A percentile compares a stretch with the other conserved stretches of the same genome.
These are phyloP conservation scores for Trichoderma arundinaceum DNA, from an alignment of 2,329 filamentous ascomycete species.

Conservation along the genomic window DNA sequence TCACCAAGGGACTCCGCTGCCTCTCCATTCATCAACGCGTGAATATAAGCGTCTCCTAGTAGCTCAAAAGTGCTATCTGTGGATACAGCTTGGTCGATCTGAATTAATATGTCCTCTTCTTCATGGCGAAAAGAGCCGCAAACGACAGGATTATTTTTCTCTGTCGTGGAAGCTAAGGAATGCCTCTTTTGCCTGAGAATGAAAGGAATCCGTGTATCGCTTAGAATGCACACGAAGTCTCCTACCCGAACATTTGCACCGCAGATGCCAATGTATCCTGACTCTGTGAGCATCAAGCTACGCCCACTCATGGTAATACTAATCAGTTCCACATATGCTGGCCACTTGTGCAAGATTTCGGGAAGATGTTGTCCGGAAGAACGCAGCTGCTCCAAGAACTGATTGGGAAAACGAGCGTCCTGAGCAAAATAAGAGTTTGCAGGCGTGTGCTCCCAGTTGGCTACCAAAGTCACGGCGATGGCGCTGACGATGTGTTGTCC, in stretches of 20 bases:
- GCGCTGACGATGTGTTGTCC: conserved; percentile 10
- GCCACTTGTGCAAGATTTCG: conserved; percentile 16
- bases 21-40: conserved; percentile 4
- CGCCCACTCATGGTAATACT: conserved; percentile 5
- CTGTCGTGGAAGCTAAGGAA: neutral
- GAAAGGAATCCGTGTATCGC: neutral
- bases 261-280: conserved; percentile 11
- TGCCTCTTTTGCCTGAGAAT: neutral
- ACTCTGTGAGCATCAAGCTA: conserved; percentile 14
- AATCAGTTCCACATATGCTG: conserved; percentile 2
- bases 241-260: neutral
- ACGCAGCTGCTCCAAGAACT: conserved; percentile 14
- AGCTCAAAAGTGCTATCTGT: neutral
- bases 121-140: too few relatives aligned
- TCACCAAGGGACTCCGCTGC: neutral
- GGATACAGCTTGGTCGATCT: neutral
- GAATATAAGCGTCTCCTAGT: conserved; percentile 11
- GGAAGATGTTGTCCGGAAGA: neutral
- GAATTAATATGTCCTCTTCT: too few relatives aligned
- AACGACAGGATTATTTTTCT: neutral
- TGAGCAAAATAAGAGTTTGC: conserved; percentile 18
- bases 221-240: neutral
- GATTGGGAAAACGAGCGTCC: neutral
- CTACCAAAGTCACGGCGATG: conserved; percentile 17
- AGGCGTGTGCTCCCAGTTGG: conserved; percentile 9